Evolutionary conservation across 345 rosid species (phyloP).

Genomic region (Hibiscus mutabilis): DNA sequence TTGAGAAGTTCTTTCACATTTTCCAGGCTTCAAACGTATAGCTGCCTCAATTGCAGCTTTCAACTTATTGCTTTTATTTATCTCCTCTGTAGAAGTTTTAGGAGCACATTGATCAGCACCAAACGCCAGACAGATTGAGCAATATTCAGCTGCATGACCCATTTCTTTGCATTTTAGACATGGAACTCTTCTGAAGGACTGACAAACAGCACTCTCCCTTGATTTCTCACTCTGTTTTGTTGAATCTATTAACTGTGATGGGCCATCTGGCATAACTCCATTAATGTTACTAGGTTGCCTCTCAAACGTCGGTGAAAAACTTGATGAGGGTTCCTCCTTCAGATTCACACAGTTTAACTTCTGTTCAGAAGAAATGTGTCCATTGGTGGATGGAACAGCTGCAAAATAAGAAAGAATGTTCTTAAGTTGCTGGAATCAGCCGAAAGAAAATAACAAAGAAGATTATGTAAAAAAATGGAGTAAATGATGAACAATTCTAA

Average conservation of each 20-base stretch:
- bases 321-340: slow-evolving; percentile 55
- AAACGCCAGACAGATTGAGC: slow-evolving; percentile 35
- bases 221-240: slow-evolving; percentile 53
- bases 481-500: neutral
- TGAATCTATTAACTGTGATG: slow-evolving; percentile 40
- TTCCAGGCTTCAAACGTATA: slow-evolving; percentile 67
- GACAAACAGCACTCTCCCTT: slow-evolving; percentile 37
- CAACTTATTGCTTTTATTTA: slow-evolving; percentile 47
- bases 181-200: slow-evolving; percentile 36
- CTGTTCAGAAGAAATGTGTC: slow-evolving; percentile 37
- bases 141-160: slow-evolving; percentile 55
- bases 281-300: slow-evolving; percentile 28
- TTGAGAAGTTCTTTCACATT: slow-evolving; percentile 35
- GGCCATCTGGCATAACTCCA: slow-evolving; percentile 49
- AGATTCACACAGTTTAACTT: slow-evolving; percentile 36
- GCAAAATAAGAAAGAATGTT: slow-evolving; percentile 10
- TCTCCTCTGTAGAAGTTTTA: slow-evolving; percentile 45
- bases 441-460: neutral
- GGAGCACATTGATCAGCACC: slow-evolving; percentile 39
- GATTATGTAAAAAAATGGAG: slow-evolving; percentile 4
- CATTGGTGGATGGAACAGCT: slow-evolving; percentile 44
- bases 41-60: slow-evolving; percentile 84
- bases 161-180: slow-evolving; percentile 50
- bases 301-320: slow-evolving; percentile 49
- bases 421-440: neutral